Evolutionary conservation across 768 basidiomycete species (phyloP).

Genomic region (Pisolithus albus): DNA sequence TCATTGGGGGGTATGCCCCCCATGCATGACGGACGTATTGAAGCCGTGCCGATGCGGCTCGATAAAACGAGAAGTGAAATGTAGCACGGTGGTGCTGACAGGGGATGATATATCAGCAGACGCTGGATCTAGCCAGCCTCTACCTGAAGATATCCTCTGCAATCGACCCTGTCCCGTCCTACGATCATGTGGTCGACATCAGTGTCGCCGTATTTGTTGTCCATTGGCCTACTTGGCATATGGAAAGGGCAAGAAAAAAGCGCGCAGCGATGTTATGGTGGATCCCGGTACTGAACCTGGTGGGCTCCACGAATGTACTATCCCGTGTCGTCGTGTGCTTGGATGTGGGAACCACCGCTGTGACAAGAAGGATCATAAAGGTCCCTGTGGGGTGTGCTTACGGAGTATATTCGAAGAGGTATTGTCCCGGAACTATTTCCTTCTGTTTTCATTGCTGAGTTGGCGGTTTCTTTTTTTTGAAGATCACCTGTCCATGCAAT

Average conservation of each 20-base stretch:
- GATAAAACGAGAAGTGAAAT: slow-evolving; percentile 46
- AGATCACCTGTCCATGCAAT: slow-evolving; percentile 79
- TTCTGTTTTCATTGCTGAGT: not conserved
- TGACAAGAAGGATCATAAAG: slow-evolving; percentile 73
- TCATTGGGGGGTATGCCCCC: slow-evolving; percentile 74
- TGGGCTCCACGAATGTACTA: slow-evolving; percentile 78
- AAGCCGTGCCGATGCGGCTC: slow-evolving; percentile 85
- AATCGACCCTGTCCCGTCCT: slow-evolving; percentile 72
- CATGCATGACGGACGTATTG: slow-evolving; percentile 63
- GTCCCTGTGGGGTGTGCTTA: slow-evolving; percentile 76
- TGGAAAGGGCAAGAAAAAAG: slow-evolving; percentile 51
- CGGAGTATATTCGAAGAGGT: slow-evolving; percentile 92
- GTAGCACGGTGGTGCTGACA: slow-evolving; percentile 23
- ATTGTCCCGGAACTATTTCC: slow-evolving; percentile 9
- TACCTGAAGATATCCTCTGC: slow-evolving; percentile 69
- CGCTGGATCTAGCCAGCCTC: slow-evolving; percentile 27
- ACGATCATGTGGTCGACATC: slow-evolving; percentile 80
- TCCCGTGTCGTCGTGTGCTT: slow-evolving; percentile 68
- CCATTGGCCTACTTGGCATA: slow-evolving; percentile 66
- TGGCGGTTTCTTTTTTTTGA: not conserved
- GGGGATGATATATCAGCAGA: slow-evolving; percentile 19
- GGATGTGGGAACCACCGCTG: slow-evolving; percentile 77
- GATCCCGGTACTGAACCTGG: slow-evolving; percentile 46
- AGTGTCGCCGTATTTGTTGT: slow-evolving; percentile 81
- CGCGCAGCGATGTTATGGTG: slow-evolving; percentile 33